Percentiles rank a stretch among this genome's conserved stretches.
Evolutionary conservation across 2,329 filamentous ascomycete species (phyloP).

Genomic region (Cladorrhinum sp.): DNA sequence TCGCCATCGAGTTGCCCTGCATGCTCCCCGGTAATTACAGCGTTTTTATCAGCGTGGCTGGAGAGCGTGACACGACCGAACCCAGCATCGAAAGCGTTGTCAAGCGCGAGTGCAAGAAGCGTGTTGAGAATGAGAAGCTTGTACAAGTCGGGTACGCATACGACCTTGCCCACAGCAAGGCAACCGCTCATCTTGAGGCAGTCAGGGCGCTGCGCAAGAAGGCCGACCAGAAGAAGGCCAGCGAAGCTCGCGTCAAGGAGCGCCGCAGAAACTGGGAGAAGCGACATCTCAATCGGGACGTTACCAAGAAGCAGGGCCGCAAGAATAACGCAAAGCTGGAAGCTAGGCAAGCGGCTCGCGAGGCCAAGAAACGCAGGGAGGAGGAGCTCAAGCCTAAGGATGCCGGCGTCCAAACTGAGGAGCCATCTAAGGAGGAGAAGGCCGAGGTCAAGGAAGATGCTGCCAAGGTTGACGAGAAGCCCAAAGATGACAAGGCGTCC

Average conservation of each 20-base stretch:
- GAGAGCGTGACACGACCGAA: conserved; percentile 53
- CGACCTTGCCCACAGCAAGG: conserved; percentile 66
- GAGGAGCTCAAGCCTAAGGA: conserved; percentile 31
- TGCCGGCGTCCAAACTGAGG: conserved; percentile 39
- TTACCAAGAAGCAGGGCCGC: conserved; percentile 39
- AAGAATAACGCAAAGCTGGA: conserved; percentile 43
- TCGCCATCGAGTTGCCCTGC: conserved; percentile 69
- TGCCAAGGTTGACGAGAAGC: conserved; percentile 14
- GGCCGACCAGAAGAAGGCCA: conserved; percentile 46
- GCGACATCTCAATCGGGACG: conserved; percentile 35
- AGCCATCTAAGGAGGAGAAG: conserved; percentile 27
- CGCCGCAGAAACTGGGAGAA: conserved; percentile 39
- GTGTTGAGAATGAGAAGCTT: conserved; percentile 74
- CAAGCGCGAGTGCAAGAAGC: conserved; percentile 57
- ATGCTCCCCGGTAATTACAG: conserved; percentile 73
- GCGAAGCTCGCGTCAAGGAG: conserved; percentile 44
- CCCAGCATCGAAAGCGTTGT: conserved; percentile 64
- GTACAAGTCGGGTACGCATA: conserved; percentile 67
- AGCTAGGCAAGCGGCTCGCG: conserved; percentile 31
- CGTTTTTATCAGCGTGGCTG: conserved; percentile 72
- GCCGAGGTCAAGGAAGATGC: conserved; percentile 17
- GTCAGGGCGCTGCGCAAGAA: conserved; percentile 49
- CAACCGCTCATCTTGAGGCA: conserved; percentile 33
- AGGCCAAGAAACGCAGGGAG: conserved; percentile 28
- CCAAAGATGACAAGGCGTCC: conserved; percentile 10